phyloP scores from a whole-genome alignment of 75 land plant species.

The Larix kaempferi region DNA sequence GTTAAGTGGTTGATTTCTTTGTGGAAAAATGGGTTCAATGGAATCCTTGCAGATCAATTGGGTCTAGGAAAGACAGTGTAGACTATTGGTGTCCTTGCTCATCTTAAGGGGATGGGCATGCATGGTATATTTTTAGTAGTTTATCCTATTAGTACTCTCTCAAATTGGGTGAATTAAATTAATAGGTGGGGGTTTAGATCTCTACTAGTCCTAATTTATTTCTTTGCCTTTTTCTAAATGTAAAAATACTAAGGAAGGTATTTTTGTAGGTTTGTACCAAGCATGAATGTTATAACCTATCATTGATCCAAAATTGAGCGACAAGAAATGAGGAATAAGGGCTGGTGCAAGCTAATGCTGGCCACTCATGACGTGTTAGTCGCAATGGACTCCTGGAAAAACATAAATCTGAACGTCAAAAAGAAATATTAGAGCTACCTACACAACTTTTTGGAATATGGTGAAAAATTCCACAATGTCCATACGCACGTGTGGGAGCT shows the following conservation, averaged over 20 bases:
- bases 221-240: not conserved
- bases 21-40: conserved; percentile 97
- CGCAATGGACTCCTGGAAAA: too few species aligned
- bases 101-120: conserved; percentile 76
- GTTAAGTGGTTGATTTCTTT: conserved; percentile 95
- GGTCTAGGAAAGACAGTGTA: conserved; percentile 99
- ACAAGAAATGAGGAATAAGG: conserved; percentile 46
- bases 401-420: too few species aligned
- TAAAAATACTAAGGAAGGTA: not conserved
- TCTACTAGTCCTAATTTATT: not conserved
- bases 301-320: conserved; percentile 80
- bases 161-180: conserved; percentile 80
- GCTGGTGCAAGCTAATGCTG: too few species aligned
- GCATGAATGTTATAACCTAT: conserved; percentile 73
- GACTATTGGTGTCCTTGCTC: conserved; percentile 89
- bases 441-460: too few species aligned
- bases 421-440: too few species aligned
- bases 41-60: conserved; percentile 99
- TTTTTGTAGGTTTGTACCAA: conserved; percentile 65
- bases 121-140: conserved; percentile 43
- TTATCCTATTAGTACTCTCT: conserved; percentile 70
- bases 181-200: conserved; percentile 24
- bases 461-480: too few species aligned
- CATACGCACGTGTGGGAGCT: too few species aligned
- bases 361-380: too few species aligned